These are phyloP conservation scores for Hortaea werneckii DNA, from an alignment of 2,329 filamentous ascomycete species.

Conservation along the genomic window DNA sequence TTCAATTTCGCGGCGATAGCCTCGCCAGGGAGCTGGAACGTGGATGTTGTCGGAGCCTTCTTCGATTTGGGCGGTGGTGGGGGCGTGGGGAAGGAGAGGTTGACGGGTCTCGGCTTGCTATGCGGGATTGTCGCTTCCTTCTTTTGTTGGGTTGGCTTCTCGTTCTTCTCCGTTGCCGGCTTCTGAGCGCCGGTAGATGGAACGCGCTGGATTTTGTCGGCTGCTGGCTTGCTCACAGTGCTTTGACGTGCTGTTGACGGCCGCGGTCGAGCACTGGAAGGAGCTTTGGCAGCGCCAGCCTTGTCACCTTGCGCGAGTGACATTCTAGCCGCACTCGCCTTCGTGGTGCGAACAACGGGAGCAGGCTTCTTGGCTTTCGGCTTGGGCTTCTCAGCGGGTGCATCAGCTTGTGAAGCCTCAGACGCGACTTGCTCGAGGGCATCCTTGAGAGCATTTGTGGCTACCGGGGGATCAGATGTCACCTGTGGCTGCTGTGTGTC, in stretches of 20 bases:
- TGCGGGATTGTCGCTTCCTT: constrained; percentile 23
- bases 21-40: constrained; percentile 44
- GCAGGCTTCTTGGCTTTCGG: constrained; percentile 16
- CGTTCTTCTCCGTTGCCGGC: background rate
- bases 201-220: background rate
- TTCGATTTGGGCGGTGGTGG: constrained; percentile 39
- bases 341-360: constrained; percentile 21
- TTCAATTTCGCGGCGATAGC: constrained; percentile 44
- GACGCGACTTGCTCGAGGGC: constrained; percentile 37
- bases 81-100: constrained; percentile 37
- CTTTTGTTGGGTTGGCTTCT: background rate
- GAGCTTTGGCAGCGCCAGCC: background rate
- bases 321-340: constrained; percentile 22
- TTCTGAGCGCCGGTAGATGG: background rate
- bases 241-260: constrained; percentile 9
- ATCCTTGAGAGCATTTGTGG: constrained; percentile 43
- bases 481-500: too few species aligned
- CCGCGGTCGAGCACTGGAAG: constrained; percentile 10
- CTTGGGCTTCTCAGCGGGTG: constrained; percentile 14
- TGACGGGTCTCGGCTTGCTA: constrained; percentile 38
- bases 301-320: constrained; percentile 15
- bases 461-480: constrained; percentile 31
- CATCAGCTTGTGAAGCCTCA: constrained; percentile 22
- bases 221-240: background rate
- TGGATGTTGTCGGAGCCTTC: constrained; percentile 40